A percentile compares a stretch with the other conserved stretches of the same genome.
Conservation (phyloP, 495 filamentous ascomycete species). For the Neurospora sp. region DNA sequence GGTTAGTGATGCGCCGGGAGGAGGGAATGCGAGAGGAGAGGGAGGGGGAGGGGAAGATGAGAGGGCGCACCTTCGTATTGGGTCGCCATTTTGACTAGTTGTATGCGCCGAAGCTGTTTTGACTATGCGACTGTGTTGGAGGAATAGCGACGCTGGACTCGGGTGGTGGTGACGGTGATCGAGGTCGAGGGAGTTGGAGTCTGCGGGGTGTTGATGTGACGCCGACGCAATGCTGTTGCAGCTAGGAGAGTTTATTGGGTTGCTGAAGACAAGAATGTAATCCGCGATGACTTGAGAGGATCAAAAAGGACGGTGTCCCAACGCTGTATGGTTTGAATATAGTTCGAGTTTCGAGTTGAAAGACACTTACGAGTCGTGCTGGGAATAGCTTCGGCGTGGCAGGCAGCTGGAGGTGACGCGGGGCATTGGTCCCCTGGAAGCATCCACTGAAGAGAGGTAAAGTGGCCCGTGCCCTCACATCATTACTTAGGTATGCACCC, state of each 20-base stretch:
- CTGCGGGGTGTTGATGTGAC: not conserved
- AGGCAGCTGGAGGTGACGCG: not conserved
- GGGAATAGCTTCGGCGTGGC: not conserved
- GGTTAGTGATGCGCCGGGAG: not conserved
- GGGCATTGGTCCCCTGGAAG: not conserved
- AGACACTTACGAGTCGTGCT: not conserved
- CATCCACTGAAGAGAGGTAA: not conserved
- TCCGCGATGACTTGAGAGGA: not conserved
- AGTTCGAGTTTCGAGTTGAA: not conserved
- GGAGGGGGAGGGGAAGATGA: slow-evolving; percentile 5
- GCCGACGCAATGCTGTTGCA: not conserved
- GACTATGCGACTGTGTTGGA: not conserved
- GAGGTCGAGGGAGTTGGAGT: not conserved
- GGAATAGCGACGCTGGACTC: not conserved
- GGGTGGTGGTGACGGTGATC: not conserved
- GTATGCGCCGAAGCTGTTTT: not conserved
- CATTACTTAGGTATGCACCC: not conserved
- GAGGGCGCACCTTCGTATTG: slow-evolving; percentile 34
- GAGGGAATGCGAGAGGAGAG: too few relatives aligned
- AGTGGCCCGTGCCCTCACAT: not conserved
- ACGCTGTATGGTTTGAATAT: not conserved
- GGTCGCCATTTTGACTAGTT: slow-evolving; percentile 23
- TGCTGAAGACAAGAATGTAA: not conserved
- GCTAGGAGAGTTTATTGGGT: not conserved
- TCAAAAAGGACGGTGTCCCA: not conserved